These are phyloP conservation scores for Pyrenopolyporus hunteri DNA, from an alignment of 495 filamentous ascomycete genomes.

Conservation along the genomic window DNA sequence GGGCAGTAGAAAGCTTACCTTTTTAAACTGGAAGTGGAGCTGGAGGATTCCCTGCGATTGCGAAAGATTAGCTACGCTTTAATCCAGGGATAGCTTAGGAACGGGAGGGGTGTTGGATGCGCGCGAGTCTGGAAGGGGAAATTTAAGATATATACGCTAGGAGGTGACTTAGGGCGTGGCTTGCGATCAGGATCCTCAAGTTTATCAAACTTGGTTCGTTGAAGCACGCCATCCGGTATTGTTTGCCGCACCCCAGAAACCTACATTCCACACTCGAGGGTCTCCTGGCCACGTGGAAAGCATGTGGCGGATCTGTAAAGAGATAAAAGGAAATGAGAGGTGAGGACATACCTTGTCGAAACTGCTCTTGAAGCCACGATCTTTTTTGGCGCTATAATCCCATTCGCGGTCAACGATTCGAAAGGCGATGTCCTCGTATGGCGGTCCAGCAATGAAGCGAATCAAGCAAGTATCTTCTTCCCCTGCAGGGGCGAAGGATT, in stretches of 20 bases:
- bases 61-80: conserved; percentile 35
- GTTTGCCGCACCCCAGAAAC: conserved; percentile 9
- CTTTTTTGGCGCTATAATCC: conserved; percentile 96
- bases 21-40: conserved; percentile 98
- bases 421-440: conserved; percentile 97
- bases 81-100: conserved; percentile 9
- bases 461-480: conserved; percentile 98
- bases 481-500: conserved; percentile 93
- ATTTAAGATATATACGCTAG: conserved; percentile 17
- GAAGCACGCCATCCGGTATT: conserved; percentile 6
- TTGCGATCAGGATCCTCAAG: conserved; percentile 25
- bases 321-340: conserved; percentile 10
- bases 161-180: conserved; percentile 25
- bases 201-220: conserved; percentile 5
- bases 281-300: conserved; percentile 9
- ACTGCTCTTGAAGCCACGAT: conserved; percentile 92
- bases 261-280: background rate
- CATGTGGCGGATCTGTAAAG: background rate
- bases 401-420: conserved; percentile 98
- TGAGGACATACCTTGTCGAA: conserved; percentile 93
- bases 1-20: conserved; percentile 48
- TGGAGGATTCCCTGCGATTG: conserved; percentile 82
- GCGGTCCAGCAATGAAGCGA: conserved; percentile 91
- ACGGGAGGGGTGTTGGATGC: conserved; percentile 13
- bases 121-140: conserved; percentile 18